Conservation (phyloP, 2,329 filamentous ascomycete genomes). For the Ophioceras dolichostomum region DNA sequence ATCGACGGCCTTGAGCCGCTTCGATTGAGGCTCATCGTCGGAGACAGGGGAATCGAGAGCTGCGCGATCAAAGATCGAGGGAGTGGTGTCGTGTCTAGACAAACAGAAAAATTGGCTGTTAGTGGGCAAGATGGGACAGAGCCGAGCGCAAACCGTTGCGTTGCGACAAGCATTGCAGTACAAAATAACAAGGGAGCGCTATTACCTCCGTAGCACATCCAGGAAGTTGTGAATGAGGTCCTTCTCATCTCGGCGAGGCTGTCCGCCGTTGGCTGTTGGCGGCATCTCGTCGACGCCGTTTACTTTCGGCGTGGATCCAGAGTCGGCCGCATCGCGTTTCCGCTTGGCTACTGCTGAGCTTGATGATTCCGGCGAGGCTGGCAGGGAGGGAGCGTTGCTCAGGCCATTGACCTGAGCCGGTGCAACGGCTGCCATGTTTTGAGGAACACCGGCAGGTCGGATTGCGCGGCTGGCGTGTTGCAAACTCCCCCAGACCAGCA, state of each 20-base stretch:
- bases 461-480: no score
- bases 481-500: no score
- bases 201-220: slow-evolving; percentile 28
- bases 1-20: slow-evolving; percentile 46
- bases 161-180: no score
- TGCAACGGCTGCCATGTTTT: slow-evolving; percentile 18
- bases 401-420: slow-evolving; percentile 17
- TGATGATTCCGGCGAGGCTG: slow-evolving; percentile 15
- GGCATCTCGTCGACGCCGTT: slow-evolving; percentile 14
- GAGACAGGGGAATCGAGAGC: slow-evolving; percentile 26
- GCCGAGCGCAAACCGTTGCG: no score
- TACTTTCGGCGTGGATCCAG: slow-evolving; percentile 15
- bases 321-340: slow-evolving; percentile 42
- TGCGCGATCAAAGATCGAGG: slow-evolving; percentile 42
- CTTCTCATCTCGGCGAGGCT: slow-evolving; percentile 15
- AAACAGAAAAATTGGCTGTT: background rate
- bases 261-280: slow-evolving; percentile 6
- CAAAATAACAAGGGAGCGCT: slow-evolving; percentile 7
- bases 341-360: slow-evolving; percentile 31
- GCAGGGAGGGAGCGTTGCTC: slow-evolving; percentile 12
- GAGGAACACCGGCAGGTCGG: no score
- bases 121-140: no score
- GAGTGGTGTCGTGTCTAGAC: slow-evolving; percentile 38
- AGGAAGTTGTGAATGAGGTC: slow-evolving; percentile 27
- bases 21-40: slow-evolving; percentile 40